Evolutionary conservation across 257 asterid genomes (phyloP).

Genomic region (Thymus quinquecostatus): DNA sequence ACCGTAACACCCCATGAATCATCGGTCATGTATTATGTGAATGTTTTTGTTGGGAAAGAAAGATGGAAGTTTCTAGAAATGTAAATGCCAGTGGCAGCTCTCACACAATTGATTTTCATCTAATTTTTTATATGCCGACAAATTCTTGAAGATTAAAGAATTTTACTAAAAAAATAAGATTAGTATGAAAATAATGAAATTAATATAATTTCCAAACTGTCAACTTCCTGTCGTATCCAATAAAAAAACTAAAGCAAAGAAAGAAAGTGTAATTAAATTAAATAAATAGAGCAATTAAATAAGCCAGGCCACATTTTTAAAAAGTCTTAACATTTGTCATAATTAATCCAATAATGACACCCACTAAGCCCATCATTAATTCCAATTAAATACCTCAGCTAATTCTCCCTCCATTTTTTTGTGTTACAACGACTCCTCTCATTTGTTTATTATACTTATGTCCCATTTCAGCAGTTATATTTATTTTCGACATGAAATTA

Average conservation of each 20-base stretch:
- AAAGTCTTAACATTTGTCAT: conserved; percentile 30
- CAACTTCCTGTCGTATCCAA: conserved; percentile 27
- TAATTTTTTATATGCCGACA: not conserved
- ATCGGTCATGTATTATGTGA: too few species aligned
- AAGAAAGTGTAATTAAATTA: not conserved
- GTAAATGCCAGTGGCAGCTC: not conserved
- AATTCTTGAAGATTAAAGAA: not conserved
- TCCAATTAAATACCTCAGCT: not conserved
- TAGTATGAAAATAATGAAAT: too few species aligned
- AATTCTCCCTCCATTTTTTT: too few species aligned
- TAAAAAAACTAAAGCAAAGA: not conserved
- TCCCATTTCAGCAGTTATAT: too few species aligned
- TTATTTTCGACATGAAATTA: too few species aligned
- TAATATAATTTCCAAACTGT: conserved; percentile 12
- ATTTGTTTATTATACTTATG: too few species aligned
- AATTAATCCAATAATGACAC: conserved; percentile 46
- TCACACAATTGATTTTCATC: not conserved
- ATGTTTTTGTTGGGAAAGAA: too few species aligned
- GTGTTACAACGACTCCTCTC: too few species aligned
- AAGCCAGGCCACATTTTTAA: not conserved
- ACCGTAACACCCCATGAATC: too few species aligned
- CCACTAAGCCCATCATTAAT: conserved; percentile 42
- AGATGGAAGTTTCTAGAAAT: too few species aligned
- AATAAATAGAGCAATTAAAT: not conserved
- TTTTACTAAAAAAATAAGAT: not conserved